Conservation (phyloP, 1,139 yeast species). For the Saccharomyces pastorianus region DNA sequence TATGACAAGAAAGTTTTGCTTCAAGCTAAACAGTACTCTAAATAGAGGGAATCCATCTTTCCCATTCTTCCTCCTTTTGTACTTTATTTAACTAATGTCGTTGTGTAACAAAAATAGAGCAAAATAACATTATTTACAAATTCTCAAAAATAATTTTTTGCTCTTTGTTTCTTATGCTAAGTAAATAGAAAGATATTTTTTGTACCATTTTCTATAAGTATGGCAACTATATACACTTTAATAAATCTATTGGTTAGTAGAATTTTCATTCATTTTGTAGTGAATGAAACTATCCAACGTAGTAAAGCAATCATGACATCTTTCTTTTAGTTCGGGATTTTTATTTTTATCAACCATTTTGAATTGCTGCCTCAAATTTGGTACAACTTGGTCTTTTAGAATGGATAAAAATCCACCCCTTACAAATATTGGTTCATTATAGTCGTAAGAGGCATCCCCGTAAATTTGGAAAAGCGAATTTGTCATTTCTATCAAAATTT, state of each 20-base stretch:
- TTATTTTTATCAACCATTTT: constrained; percentile 60
- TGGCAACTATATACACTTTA: not conserved
- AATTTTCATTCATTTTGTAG: constrained; percentile 49
- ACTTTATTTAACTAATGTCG: not conserved
- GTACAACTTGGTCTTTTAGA: constrained; percentile 39
- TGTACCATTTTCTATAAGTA: not conserved
- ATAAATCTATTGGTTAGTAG: not conserved
- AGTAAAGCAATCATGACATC: constrained; percentile 58
- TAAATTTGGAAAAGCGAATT: constrained; percentile 69
- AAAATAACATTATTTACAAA: not conserved
- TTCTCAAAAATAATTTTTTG: not conserved
- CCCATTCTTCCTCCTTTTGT: not conserved
- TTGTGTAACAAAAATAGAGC: not conserved
- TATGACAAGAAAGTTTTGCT: constrained; percentile 74
- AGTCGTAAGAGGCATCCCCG: constrained; percentile 61
- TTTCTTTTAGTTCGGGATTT: constrained; percentile 47
- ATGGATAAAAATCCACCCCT: constrained; percentile 40
- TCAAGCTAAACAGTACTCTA: constrained; percentile 70
- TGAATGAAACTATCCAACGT: constrained; percentile 70
- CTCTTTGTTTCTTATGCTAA: not conserved
- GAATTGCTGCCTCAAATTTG: constrained; percentile 44
- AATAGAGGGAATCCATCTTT: constrained; percentile 16
- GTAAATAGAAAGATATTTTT: not conserved
- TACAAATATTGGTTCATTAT: constrained; percentile 64
- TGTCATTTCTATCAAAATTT: constrained; percentile 49